Conservation (phyloP, 2,329 filamentous ascomycete species). For the Paecilomyces variotii region DNA sequence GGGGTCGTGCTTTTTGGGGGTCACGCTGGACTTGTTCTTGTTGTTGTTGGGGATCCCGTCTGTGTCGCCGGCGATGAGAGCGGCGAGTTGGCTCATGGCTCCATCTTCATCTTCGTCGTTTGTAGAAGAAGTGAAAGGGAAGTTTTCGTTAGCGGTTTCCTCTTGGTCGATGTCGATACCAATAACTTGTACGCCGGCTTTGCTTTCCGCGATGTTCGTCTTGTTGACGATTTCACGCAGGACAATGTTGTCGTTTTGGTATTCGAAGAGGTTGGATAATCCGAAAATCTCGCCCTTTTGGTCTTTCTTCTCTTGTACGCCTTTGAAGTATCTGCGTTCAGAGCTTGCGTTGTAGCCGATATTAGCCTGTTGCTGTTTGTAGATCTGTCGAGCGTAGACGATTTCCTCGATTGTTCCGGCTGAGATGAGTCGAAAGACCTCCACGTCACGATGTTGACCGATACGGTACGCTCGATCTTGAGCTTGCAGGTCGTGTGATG, state of each 20-base stretch:
- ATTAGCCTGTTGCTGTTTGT: conserved; percentile 98
- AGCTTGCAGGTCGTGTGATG: conserved; percentile 85
- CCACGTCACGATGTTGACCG: conserved; percentile 84
- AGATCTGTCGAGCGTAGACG: conserved; percentile 92
- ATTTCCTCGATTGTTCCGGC: conserved; percentile 94
- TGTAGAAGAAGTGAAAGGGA: conserved; percentile 6
- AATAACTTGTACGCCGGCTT: conserved; percentile 72
- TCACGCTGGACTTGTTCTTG: conserved; percentile 10
- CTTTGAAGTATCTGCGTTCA: conserved; percentile 90
- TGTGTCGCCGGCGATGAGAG: conserved; percentile 45
- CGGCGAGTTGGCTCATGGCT: conserved; percentile 65
- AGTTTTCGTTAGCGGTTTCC: conserved; percentile 39
- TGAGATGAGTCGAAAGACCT: conserved; percentile 86
- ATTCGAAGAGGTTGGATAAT: conserved; percentile 75
- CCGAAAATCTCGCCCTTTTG: conserved; percentile 94
- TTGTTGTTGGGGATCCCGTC: conserved; percentile 22
- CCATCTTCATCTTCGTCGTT: conserved; percentile 52
- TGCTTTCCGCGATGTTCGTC: conserved; percentile 91
- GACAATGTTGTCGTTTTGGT: conserved; percentile 68
- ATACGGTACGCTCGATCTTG: conserved; percentile 96
- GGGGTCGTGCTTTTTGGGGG: conserved; percentile 55
- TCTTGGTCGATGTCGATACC: conserved; percentile 64
- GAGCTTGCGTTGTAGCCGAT: conserved; percentile 91
- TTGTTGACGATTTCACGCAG: conserved; percentile 96
- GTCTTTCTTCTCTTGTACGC: conserved; percentile 73